Percentiles rank a stretch among this genome's conserved stretches.
Evolutionary conservation across 2,329 filamentous ascomycete species (phyloP).

Genomic region (Fusarium nematophilum): DNA sequence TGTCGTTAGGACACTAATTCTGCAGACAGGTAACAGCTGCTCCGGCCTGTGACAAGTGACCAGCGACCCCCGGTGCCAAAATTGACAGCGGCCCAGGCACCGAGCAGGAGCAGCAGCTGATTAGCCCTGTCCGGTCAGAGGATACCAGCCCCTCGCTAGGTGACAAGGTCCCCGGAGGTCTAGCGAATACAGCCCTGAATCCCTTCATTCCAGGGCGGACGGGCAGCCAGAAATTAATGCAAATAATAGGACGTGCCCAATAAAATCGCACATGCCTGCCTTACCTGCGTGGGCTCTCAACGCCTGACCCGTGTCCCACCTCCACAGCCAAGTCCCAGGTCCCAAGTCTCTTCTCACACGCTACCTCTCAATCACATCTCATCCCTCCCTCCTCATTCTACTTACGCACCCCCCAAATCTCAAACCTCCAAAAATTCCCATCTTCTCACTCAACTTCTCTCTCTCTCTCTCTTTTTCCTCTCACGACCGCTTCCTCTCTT

Average conservation of each 20-base stretch:
- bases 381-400: slow-evolving; percentile 39
- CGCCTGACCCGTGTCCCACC: slow-evolving; percentile 43
- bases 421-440: slow-evolving; percentile 42
- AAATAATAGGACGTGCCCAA: not conserved
- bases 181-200: slow-evolving; percentile 12
- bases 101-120: not conserved
- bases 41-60: slow-evolving; percentile 11
- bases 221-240: slow-evolving; percentile 20
- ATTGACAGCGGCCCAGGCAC: not conserved
- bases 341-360: slow-evolving; percentile 25
- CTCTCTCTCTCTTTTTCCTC: slow-evolving; percentile 31
- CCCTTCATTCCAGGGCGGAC: slow-evolving; percentile 9
- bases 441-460: slow-evolving; percentile 37
- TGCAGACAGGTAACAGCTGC: slow-evolving; percentile 26
- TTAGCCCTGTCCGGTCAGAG: not conserved
- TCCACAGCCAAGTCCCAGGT: slow-evolving; percentile 31
- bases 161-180: not conserved
- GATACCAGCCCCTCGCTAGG: not conserved
- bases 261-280: slow-evolving; percentile 11
- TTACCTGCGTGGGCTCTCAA: slow-evolving; percentile 28
- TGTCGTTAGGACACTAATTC: slow-evolving; percentile 21
- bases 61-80: slow-evolving; percentile 10
- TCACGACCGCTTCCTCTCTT: slow-evolving; percentile 31
- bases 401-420: slow-evolving; percentile 44
- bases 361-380: slow-evolving; percentile 22